These are phyloP conservation scores for Cylindrotheca fusiformis DNA, from an alignment of 108 stramenopile genomes.

Conservation along the genomic window DNA sequence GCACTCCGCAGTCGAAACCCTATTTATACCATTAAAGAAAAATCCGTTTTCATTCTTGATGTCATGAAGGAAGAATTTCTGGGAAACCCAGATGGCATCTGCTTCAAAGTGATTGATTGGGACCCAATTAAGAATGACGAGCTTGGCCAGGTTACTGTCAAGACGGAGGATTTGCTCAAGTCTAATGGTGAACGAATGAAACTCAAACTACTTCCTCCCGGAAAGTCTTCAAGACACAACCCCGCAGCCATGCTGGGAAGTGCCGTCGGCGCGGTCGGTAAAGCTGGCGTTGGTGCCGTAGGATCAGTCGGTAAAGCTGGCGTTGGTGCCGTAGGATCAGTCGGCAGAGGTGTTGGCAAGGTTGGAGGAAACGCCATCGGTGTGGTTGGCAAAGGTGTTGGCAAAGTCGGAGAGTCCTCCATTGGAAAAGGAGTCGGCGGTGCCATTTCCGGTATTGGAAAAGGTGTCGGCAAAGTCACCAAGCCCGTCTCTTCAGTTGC, in stretches of 20 bases:
- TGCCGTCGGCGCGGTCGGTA: neutral
- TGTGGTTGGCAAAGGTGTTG: neutral
- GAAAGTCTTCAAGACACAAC: neutral
- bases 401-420: too few relatives aligned
- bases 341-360: neutral
- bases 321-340: too few relatives aligned
- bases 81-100: slow-evolving; percentile 59
- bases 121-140: slow-evolving; percentile 53
- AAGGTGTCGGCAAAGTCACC: neutral
- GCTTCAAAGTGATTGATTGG: slow-evolving; percentile 67
- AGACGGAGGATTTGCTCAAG: slow-evolving; percentile 44
- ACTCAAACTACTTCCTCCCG: slow-evolving; percentile 25
- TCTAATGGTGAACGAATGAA: slow-evolving; percentile 62
- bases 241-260: neutral
- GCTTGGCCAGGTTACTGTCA: slow-evolving; percentile 47
- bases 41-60: slow-evolving; percentile 59
- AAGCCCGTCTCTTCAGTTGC: neutral
- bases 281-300: neutral
- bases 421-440: neutral
- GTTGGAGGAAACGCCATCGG: neutral
- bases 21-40: slow-evolving; percentile 67
- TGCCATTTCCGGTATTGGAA: neutral
- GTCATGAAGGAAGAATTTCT: slow-evolving; percentile 45
- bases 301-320: neutral
- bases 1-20: slow-evolving; percentile 54